These are phyloP conservation scores for Chaetoceros muelleri DNA, from an alignment of 108 stramenopile genomes.

Conservation along the genomic window DNA sequence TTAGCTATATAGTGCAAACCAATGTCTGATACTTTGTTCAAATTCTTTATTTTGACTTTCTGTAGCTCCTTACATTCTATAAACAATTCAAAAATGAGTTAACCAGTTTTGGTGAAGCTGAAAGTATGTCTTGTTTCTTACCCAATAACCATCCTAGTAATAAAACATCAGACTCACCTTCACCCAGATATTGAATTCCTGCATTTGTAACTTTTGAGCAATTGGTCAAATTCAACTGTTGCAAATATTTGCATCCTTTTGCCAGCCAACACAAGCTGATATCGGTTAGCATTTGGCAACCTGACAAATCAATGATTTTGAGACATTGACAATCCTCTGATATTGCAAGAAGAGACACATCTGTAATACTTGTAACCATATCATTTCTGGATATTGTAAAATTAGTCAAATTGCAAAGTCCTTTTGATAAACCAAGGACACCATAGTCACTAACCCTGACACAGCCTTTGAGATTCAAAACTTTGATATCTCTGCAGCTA, in stretches of 20 bases:
- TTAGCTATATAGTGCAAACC: conserved; percentile 27
- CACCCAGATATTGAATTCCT: conserved; percentile 29
- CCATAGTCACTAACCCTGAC: conserved; percentile 30
- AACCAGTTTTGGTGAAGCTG: background rate
- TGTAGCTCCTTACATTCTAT: conserved; percentile 22
- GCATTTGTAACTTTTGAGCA: conserved; percentile 37
- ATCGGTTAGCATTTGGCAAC: conserved; percentile 38
- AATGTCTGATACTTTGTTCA: conserved; percentile 33
- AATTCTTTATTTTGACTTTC: conserved; percentile 21
- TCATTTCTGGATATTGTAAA: conserved; percentile 27
- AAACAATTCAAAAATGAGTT: background rate
- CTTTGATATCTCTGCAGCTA: conserved; percentile 9
- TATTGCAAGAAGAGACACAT: conserved; percentile 33
- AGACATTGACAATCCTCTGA: conserved; percentile 23
- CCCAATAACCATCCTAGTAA: no score
- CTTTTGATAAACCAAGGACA: conserved; percentile 22
- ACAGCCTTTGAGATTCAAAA: conserved; percentile 33
- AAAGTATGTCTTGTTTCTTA: no score
- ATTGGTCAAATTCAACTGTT: conserved; percentile 23
- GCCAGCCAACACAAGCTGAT: conserved; percentile 35
- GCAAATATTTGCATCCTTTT: conserved; percentile 26
- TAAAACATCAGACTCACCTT: conserved; percentile 13
- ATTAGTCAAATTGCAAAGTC: conserved; percentile 19
- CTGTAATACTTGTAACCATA: conserved; percentile 31
- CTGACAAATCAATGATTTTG: conserved; percentile 19